These are phyloP conservation scores for Sonneratia alba DNA, from an alignment of 345 rosid species.

Conservation along the genomic window DNA sequence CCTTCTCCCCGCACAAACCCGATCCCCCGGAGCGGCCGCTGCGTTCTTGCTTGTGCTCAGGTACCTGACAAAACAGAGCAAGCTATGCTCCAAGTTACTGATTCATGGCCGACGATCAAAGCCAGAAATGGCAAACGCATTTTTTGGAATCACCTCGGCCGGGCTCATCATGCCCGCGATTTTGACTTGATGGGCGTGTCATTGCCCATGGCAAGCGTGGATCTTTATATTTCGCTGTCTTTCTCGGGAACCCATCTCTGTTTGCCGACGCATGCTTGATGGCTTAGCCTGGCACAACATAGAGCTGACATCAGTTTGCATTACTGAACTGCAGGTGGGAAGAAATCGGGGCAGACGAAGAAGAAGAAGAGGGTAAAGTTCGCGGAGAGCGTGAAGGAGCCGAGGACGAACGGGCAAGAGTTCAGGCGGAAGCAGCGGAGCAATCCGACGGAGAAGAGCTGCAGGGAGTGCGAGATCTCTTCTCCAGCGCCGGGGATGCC, in stretches of 20 bases:
- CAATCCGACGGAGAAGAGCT: not conserved
- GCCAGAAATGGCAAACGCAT: not conserved
- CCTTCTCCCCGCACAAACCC: constrained; percentile 41
- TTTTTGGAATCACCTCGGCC: not conserved
- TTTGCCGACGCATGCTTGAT: not conserved
- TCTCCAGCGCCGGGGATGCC: constrained; percentile 7
- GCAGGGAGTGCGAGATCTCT: not conserved
- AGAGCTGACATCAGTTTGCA: not conserved
- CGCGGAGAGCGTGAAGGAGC: constrained; percentile 68
- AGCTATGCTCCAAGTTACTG: not conserved
- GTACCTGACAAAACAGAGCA: not conserved
- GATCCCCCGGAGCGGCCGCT: constrained; percentile 2
- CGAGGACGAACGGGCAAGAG: constrained; percentile 7
- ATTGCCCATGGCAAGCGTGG: not conserved
- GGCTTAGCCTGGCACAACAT: not conserved
- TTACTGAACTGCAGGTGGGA: constrained; percentile 23
- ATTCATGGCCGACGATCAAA: not conserved
- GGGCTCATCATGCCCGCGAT: not conserved
- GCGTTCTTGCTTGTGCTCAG: constrained; percentile 15
- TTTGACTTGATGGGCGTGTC: not conserved
- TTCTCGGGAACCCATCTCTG: not conserved
- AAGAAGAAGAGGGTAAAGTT: constrained; percentile 40
- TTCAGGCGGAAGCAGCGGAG: constrained; percentile 5
- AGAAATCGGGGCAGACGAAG: constrained; percentile 31
- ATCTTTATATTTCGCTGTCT: not conserved